These are phyloP conservation scores for Podospora tetraspora DNA, from an alignment of 495 filamentous ascomycete species.

Conservation along the genomic window DNA sequence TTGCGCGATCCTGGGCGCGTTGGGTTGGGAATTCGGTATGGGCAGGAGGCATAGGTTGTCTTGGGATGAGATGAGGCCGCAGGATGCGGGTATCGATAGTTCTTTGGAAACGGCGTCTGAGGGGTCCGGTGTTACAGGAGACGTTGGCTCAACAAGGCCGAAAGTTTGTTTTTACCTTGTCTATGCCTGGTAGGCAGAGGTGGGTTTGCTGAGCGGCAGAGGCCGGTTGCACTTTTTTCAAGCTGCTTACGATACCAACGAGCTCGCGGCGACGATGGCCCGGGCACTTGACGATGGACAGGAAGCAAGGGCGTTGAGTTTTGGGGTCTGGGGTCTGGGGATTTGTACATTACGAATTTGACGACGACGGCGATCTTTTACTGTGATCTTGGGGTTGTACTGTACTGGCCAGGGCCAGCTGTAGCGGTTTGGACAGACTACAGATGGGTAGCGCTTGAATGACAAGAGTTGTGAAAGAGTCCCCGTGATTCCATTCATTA, in stretches of 20 bases:
- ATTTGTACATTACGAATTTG: slow-evolving; percentile 12
- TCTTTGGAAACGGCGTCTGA: neutral
- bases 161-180: neutral
- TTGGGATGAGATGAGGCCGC: too few species aligned
- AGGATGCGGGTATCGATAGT: neutral
- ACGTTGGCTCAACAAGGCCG: neutral
- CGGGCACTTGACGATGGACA: neutral
- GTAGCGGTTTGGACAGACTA: neutral
- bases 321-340: neutral
- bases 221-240: neutral
- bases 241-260: slow-evolving; percentile 5
- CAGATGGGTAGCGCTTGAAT: neutral
- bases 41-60: slow-evolving; percentile 24
- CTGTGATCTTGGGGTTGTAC: neutral
- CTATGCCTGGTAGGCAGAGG: neutral
- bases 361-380: neutral
- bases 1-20: slow-evolving; percentile 37
- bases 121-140: neutral
- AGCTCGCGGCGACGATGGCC: neutral
- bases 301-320: slow-evolving; percentile 1
- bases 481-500: neutral
- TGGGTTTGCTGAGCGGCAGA: neutral
- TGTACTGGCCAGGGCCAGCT: too few species aligned
- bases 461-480: neutral
- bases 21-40: slow-evolving; percentile 59